phyloP scores from a whole-genome alignment of 805 yeast species.

The Saccharomyces eubayanus region DNA sequence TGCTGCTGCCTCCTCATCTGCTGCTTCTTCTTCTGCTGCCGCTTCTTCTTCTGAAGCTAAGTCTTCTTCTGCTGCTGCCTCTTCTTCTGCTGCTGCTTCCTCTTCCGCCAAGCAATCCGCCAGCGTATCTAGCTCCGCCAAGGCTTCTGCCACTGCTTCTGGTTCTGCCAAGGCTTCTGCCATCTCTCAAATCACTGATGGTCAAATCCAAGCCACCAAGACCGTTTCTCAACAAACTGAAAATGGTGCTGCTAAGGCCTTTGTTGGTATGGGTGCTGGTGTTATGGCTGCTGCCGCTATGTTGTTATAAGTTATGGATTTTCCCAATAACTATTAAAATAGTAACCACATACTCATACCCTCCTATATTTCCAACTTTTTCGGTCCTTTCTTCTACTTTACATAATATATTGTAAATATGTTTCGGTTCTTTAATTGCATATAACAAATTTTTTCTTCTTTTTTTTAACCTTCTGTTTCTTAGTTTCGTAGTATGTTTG shows the following conservation, averaged over 20 bases:
- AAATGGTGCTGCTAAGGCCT: slow-evolving; percentile 1
- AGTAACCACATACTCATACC: neutral
- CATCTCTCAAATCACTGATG: slow-evolving; percentile 2
- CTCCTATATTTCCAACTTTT: neutral
- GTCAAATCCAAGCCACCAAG: slow-evolving; percentile 1
- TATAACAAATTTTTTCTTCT: neutral
- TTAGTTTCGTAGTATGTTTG: neutral
- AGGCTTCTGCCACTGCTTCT: neutral
- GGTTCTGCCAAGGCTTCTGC: slow-evolving; percentile 5
- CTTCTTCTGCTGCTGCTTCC: neutral
- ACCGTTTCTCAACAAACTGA: slow-evolving; percentile 1
- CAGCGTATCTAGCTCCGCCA: neutral
- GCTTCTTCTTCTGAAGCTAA: neutral
- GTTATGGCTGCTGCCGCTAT: slow-evolving; percentile 12
- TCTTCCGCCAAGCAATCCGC: slow-evolving; percentile 4
- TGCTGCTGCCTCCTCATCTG: neutral
- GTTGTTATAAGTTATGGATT: neutral
- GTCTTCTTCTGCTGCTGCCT: neutral
- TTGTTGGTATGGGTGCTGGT: slow-evolving; percentile 8
- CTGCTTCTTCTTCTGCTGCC: neutral
- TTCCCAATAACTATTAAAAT: neutral
- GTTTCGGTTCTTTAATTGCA: neutral
- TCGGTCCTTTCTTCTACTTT: neutral
- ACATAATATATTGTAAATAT: neutral
- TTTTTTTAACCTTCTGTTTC: neutral